Conservation (phyloP, 306 rosid genomes). For the Castanea mollissima region DNA sequence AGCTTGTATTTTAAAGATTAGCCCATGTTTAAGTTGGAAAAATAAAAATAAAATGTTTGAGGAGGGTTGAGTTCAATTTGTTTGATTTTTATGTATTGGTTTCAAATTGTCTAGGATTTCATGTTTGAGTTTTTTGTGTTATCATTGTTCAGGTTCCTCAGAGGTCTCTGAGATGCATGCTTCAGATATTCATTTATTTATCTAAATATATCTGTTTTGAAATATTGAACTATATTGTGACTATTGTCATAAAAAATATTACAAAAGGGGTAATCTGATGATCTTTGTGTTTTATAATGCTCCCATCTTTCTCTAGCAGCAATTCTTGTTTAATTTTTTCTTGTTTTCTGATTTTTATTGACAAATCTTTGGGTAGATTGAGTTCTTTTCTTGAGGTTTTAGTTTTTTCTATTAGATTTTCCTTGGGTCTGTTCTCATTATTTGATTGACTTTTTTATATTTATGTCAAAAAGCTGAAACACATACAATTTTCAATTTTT, state of each 20-base stretch:
- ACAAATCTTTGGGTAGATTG: not conserved
- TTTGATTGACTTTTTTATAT: not conserved
- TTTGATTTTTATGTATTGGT: not conserved
- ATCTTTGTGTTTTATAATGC: not conserved
- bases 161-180: no score
- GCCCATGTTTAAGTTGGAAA: constrained; percentile 2
- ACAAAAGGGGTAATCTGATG: not conserved
- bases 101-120: not conserved
- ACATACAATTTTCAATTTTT: not conserved
- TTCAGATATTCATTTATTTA: not conserved
- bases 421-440: not conserved
- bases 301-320: not conserved
- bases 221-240: not conserved
- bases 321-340: not conserved
- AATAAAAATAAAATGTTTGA: not conserved
- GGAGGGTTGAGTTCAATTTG: not conserved
- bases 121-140: not conserved
- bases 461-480: no score
- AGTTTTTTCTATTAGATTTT: not conserved
- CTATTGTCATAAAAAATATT: no score
- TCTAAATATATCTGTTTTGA: not conserved
- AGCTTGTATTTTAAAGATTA: constrained; percentile 1
- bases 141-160: no score
- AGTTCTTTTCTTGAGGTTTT: no score
- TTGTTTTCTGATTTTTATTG: not conserved